Evolutionary conservation across 2,329 filamentous ascomycete genomes (phyloP).

Genomic region (Aspergillus ochraceus): DNA sequence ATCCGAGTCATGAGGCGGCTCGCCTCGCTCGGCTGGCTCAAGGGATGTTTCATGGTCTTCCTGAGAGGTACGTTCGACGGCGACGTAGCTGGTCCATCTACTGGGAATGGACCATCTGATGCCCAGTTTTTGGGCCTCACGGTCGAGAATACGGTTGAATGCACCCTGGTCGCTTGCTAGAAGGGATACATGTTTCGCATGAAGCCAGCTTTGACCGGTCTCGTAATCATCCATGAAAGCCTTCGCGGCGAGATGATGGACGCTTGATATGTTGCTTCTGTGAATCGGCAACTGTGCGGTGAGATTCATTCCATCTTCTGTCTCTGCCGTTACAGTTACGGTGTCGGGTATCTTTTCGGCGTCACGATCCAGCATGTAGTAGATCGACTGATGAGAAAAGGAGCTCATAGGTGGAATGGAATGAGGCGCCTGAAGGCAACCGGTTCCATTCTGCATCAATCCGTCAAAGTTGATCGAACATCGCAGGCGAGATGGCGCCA

Average conservation of each 20-base stretch:
- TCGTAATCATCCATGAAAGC: slow-evolving; percentile 2
- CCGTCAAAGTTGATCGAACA: slow-evolving; percentile 1
- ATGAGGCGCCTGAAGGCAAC: neutral
- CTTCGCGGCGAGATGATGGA: slow-evolving; percentile 2
- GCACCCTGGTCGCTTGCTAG: neutral
- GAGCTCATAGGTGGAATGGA: neutral
- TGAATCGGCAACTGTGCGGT: neutral
- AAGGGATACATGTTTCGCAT: neutral
- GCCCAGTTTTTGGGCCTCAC: neutral
- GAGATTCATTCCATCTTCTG: neutral
- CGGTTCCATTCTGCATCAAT: neutral
- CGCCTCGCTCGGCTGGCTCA: neutral
- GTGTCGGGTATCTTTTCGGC: neutral
- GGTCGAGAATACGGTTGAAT: neutral
- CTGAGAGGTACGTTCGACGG: neutral
- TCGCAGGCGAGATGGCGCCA: slow-evolving; percentile 45
- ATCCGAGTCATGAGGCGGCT: neutral
- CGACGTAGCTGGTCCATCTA: neutral
- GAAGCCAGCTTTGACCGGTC: neutral
- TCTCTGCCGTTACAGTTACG: neutral
- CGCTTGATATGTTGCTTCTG: neutral
- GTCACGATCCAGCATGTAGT: neutral
- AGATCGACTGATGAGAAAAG: neutral
- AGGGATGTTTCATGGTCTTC: neutral
- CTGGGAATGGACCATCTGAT: neutral